A percentile compares a stretch with the other conserved stretches of the same genome.
Conservation (phyloP, 345 rosid species). For the Pistacia integerrima region DNA sequence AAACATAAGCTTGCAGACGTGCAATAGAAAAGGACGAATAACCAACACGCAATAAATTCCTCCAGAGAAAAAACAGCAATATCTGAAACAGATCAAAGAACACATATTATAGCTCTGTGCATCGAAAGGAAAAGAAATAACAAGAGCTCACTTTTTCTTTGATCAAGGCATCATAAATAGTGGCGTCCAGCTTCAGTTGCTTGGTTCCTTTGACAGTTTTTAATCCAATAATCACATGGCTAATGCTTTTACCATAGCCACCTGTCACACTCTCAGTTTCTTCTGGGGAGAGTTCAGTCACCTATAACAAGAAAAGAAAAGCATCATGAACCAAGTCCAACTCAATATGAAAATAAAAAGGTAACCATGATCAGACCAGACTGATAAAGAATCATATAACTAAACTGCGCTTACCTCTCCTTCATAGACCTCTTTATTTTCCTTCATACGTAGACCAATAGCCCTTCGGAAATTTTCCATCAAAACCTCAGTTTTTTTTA, state of each 20-base stretch:
- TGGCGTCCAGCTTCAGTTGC: constrained; percentile 93
- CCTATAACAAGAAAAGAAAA: constrained; percentile 46
- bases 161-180: constrained; percentile 95
- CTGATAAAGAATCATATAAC: constrained; percentile 1
- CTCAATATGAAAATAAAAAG: background rate
- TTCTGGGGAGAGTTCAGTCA: constrained; percentile 99
- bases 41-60: background rate
- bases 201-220: constrained; percentile 98
- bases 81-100: background rate
- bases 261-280: constrained; percentile 93
- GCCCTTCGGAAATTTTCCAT: constrained; percentile 98
- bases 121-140: constrained; percentile 15
- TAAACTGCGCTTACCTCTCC: constrained; percentile 74
- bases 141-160: constrained; percentile 78
- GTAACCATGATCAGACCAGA: constrained; percentile 14
- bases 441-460: constrained; percentile 94
- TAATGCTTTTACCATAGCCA: constrained; percentile 98
- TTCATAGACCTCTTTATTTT: constrained; percentile 96
- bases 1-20: background rate
- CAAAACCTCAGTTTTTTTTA: constrained; percentile 98
- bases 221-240: constrained; percentile 90
- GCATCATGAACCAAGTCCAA: constrained; percentile 17
- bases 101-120: background rate
- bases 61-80: background rate
- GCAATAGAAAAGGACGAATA: background rate